phyloP scores from a whole-genome alignment of 768 basidiomycete genomes.

The Boletus coccyginus region DNA sequence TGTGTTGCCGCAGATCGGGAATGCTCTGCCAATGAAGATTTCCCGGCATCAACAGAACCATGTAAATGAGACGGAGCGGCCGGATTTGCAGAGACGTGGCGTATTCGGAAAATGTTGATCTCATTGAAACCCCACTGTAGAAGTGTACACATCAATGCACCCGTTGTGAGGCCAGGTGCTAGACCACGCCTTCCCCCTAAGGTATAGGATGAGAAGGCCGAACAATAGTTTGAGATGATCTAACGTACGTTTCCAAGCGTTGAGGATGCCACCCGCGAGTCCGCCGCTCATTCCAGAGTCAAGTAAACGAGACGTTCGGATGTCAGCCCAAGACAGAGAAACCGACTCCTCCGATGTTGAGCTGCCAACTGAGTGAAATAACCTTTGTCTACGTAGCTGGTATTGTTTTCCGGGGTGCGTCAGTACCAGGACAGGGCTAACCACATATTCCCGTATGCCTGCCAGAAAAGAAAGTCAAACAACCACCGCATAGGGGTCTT shows the following conservation, averaged over 20 bases:
- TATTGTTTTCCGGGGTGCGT: conserved; percentile 48
- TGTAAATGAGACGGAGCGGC: background rate
- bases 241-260: conserved; percentile 54
- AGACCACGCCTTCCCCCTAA: conserved; percentile 62
- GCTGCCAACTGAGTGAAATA: conserved; percentile 22
- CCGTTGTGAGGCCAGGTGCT: conserved; percentile 58
- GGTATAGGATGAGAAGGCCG: conserved; percentile 3
- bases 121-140: conserved; percentile 75
- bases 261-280: conserved; percentile 57
- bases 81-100: conserved; percentile 43
- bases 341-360: conserved; percentile 8
- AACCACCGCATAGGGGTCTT: background rate
- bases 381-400: conserved; percentile 36
- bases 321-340: conserved; percentile 44
- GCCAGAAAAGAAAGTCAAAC: conserved; percentile 2
- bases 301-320: conserved; percentile 58
- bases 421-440: conserved; percentile 58
- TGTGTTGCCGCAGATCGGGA: conserved; percentile 3
- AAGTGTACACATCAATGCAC: conserved; percentile 52
- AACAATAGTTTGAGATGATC: background rate
- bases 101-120: conserved; percentile 55
- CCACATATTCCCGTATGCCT: conserved; percentile 77
- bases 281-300: conserved; percentile 77
- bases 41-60: background rate
- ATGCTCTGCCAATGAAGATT: background rate